Base-by-base conservation (phyloP, 352 stramenopile genomes). In the Pythium monospermum region DNA sequence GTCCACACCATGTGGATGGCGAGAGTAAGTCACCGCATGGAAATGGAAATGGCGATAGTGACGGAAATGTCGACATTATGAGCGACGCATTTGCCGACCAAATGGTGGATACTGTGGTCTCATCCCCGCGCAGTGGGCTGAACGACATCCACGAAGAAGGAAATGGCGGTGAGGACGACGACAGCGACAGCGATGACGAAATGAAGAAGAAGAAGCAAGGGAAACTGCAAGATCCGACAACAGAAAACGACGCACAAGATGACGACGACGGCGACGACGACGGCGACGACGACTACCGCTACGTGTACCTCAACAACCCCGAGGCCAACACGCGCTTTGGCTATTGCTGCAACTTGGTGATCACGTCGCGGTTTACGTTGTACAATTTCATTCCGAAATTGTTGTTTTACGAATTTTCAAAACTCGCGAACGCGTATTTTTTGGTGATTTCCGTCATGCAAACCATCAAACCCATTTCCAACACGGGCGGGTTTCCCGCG, bases 341-440 rank as follows among this genome's bases (percentile, higher is more conserved):
- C 25, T 96, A 90, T 56, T 85, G 73, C 53, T 63, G 45, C 54
- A 95, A 95, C 62, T 51, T 69, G 36, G 82, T 97, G 22, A 85
- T 91, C 36, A 97, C 90, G 25, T 95, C 85, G 40, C 87, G 90
- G 50, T 97, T 96, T 63, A 94, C 87, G 25, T 31, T 83, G 27
- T 95, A 91, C 64, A 96, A 92, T 53, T 97, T 97, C 49, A 26
- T 97, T 22, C 89, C 89, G 11, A 95, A 93, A 46, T 66, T 97
- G 47, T 71, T 97, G 19, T 95, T 91, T 41, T 94, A 92, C 66
- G 83, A 93, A 57, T 93, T 93, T 64, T 84, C 68, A 39, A 96
- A 96, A 56, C 69, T 97, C 39, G 91, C 91, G 36, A 98, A 98
- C 61, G 83, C 91, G 41, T 98, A 98, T 59, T 98, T 98, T 55